Evolutionary conservation across 2,329 filamentous ascomycete species (phyloP).

Genomic region (Aspergillus cejpii): DNA sequence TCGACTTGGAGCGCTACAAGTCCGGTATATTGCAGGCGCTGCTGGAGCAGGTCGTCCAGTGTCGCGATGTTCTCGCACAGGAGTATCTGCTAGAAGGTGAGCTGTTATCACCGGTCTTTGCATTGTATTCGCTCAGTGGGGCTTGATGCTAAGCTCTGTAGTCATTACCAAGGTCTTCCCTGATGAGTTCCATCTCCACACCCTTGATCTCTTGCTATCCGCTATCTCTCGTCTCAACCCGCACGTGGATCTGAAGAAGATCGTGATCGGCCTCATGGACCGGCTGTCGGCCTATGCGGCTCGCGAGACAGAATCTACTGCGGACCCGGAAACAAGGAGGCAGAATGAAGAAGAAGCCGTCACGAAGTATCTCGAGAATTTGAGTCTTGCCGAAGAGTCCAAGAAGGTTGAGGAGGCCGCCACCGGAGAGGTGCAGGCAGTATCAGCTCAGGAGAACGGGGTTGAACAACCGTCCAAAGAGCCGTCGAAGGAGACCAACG

Average conservation of each 20-base stretch:
- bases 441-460: constrained; percentile 32
- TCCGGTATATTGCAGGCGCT: constrained; percentile 79
- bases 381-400: constrained; percentile 60
- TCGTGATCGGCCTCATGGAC: constrained; percentile 97
- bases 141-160: constrained; percentile 25
- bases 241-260: constrained; percentile 95
- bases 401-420: constrained; percentile 32
- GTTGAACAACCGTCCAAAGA: constrained; percentile 25
- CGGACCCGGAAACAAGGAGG: constrained; percentile 64
- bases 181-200: constrained; percentile 96
- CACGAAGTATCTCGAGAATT: constrained; percentile 66
- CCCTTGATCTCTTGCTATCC: constrained; percentile 86
- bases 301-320: constrained; percentile 66
- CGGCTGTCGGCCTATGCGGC: constrained; percentile 91
- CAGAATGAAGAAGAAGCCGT: constrained; percentile 81
- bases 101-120: neutral
- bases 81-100: constrained; percentile 84
- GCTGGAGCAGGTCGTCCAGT: constrained; percentile 95
- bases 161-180: constrained; percentile 99
- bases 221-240: constrained; percentile 90
- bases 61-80: constrained; percentile 90
- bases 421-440: constrained; percentile 31
- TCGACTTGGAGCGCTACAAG: constrained; percentile 92
- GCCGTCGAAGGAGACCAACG: constrained; percentile 22
- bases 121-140: neutral